Evolutionary conservation across 139 green algal species (phyloP).

Genomic region (Trebouxia sp.): DNA sequence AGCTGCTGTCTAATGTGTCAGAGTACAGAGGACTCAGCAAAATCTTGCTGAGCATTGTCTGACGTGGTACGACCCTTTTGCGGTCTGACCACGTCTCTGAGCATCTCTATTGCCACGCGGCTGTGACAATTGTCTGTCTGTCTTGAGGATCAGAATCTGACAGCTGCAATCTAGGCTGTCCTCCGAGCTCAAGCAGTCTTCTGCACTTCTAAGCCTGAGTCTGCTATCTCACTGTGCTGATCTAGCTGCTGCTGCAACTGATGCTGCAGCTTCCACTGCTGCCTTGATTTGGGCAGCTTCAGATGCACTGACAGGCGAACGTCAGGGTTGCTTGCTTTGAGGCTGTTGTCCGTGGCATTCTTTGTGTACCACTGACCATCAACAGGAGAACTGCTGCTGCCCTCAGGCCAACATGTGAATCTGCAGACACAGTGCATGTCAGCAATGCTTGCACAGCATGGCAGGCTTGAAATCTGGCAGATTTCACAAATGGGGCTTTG

Average conservation of each 20-base stretch:
- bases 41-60: too few species aligned
- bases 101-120: too few species aligned
- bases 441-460: not conserved
- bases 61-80: too few species aligned
- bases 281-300: not conserved
- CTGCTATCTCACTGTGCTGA: not conserved
- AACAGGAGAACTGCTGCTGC: not conserved
- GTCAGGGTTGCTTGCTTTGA: not conserved
- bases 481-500: too few species aligned
- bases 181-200: too few species aligned
- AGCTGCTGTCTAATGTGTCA: too few species aligned
- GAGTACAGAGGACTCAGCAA: too few species aligned
- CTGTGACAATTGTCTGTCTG: too few species aligned
- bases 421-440: not conserved
- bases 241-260: conserved; percentile 11
- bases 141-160: too few species aligned
- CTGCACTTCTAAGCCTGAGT: not conserved
- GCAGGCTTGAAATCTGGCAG: not conserved
- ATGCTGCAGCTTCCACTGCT: conserved; percentile 8
- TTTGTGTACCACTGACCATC: conserved; percentile 12
- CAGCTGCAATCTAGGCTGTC: too few species aligned
- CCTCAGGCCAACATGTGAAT: not conserved
- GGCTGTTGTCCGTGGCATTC: not conserved
- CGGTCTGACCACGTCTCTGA: too few species aligned
- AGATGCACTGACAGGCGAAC: conserved; percentile 1